Base-by-base conservation (phyloP, 75 land plant genomes). In the Cryptomeria japonica region DNA sequence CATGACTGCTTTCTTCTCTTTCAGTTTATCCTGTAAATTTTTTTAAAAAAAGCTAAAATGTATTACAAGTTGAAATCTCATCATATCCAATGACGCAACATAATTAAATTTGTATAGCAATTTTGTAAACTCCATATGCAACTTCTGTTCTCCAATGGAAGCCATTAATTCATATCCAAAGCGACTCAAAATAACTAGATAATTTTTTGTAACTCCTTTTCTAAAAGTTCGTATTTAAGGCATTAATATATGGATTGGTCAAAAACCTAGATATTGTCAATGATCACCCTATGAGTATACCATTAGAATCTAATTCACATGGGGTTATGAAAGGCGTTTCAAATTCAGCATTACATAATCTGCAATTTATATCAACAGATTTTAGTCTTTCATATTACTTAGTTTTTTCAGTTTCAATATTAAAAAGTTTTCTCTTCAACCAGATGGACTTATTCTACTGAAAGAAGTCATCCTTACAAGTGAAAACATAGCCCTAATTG, bases 1-100 rank as follows among this genome's bases (percentile, higher is more conserved):
- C 90, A 92, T 90, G 32, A 88, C 88, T 87, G 86, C 90, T 56
- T 92, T 92, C 87, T 92, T 92, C 86, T 92, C 93, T 87, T 92
- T 92, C 87, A 90, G 70, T 76, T 92, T 92, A 12, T 92, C 93
- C 93, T 92, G 93, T 44, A 46, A 49, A 22, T 41, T 25, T 39
- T 2, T 25, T 39, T 2, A 6, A 10, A 79, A 39, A 19, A 25
- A 41, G 37, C 46, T 39, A 19, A 19, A 38, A 41, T 79, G 82
- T 19, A 39, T 39, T 36, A 41, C 28, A 19, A 79, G 28, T 22
- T 79, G 25, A 79, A 22, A 22, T 79, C 42, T 28, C 42, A 25
- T 41, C 11, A 19, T 79, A 41, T 79, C 39, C 28, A 39, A 79
- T 79, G 82, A 79, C 28, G 9, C 46, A 39, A 79, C 41, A 41